A percentile compares a stretch with the other conserved stretches of the same genome.
Evolutionary conservation across 495 filamentous ascomycete species (phyloP).

Genomic region (Peziza echinospora): DNA sequence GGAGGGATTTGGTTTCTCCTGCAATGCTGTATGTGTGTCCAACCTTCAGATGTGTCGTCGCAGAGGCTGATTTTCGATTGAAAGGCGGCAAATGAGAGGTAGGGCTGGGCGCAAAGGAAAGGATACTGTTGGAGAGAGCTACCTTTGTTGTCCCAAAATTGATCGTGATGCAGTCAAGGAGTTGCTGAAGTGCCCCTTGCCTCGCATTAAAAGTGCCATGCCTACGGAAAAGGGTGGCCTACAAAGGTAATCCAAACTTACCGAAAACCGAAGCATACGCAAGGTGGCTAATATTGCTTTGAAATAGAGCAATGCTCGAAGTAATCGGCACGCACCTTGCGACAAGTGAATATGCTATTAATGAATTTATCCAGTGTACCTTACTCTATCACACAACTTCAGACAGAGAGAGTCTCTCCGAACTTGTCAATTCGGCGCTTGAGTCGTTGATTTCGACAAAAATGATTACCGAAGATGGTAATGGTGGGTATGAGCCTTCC

Average conservation of each 20-base stretch:
- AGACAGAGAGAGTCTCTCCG: slow-evolving; percentile 23
- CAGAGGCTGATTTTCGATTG: slow-evolving; percentile 1
- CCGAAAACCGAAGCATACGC: too few relatives aligned
- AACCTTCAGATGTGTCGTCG: not conserved
- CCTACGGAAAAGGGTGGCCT: too few relatives aligned
- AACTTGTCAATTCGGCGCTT: slow-evolving; percentile 34
- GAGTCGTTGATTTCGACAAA: slow-evolving; percentile 29
- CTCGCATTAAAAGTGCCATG: slow-evolving; percentile 19
- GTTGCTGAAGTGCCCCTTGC: slow-evolving; percentile 52
- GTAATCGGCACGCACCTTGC: slow-evolving; percentile 50
- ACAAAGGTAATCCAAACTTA: too few relatives aligned
- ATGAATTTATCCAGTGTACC: slow-evolving; percentile 50
- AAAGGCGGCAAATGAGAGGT: slow-evolving; percentile 62
- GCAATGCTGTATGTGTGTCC: slow-evolving; percentile 41
- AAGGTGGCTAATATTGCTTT: too few relatives aligned
- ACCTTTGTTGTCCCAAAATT: slow-evolving; percentile 48
- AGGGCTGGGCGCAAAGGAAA: slow-evolving; percentile 68
- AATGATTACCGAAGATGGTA: slow-evolving; percentile 34
- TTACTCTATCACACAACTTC: slow-evolving; percentile 36
- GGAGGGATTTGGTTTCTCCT: slow-evolving; percentile 51
- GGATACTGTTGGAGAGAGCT: slow-evolving; percentile 61
- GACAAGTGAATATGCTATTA: slow-evolving; percentile 42
- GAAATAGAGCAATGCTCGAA: slow-evolving; percentile 44
- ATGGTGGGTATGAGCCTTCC: slow-evolving; percentile 35
- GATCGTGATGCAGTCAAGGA: slow-evolving; percentile 50